phyloP scores from a whole-genome alignment of 805 yeast genomes.

The Metschnikowia anglica region DNA sequence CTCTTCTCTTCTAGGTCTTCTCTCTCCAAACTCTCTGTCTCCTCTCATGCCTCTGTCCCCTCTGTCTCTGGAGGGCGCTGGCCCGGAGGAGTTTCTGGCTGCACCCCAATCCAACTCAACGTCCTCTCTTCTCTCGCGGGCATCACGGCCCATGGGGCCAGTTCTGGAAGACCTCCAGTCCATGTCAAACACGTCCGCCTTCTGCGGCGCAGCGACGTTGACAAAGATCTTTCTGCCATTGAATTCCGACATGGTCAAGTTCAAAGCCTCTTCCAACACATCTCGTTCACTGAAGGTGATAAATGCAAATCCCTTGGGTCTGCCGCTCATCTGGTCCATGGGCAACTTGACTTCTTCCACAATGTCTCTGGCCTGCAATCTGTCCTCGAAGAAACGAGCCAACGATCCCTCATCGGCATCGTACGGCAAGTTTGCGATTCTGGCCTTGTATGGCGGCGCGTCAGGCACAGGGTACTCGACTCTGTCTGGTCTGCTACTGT shows the following conservation, averaged over 20 bases:
- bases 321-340: slow-evolving; percentile 59
- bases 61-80: slow-evolving; percentile 38
- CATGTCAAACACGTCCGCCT: slow-evolving; percentile 42
- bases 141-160: slow-evolving; percentile 24
- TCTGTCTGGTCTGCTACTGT: slow-evolving; percentile 46
- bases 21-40: slow-evolving; percentile 19
- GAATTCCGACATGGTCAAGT: slow-evolving; percentile 43
- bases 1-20: slow-evolving; percentile 37
- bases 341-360: slow-evolving; percentile 72
- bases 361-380: slow-evolving; percentile 49
- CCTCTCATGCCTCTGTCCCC: slow-evolving; percentile 23
- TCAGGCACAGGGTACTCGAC: slow-evolving; percentile 85
- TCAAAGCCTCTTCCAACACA: slow-evolving; percentile 51
- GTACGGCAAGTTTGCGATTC: slow-evolving; percentile 82
- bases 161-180: slow-evolving; percentile 46
- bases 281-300: slow-evolving; percentile 49
- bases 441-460: slow-evolving; percentile 88
- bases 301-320: slow-evolving; percentile 59
- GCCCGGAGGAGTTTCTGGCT: slow-evolving; percentile 39
- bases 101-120: slow-evolving; percentile 62
- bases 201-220: slow-evolving; percentile 59
- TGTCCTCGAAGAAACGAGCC: slow-evolving; percentile 58
- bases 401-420: slow-evolving; percentile 68
- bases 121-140: slow-evolving; percentile 42
- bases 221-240: slow-evolving; percentile 53